A percentile compares a stretch with the other conserved stretches of the same genome.
Conservation (phyloP, 2,329 filamentous ascomycete genomes). For the Plectosphaerella cucumerina region DNA sequence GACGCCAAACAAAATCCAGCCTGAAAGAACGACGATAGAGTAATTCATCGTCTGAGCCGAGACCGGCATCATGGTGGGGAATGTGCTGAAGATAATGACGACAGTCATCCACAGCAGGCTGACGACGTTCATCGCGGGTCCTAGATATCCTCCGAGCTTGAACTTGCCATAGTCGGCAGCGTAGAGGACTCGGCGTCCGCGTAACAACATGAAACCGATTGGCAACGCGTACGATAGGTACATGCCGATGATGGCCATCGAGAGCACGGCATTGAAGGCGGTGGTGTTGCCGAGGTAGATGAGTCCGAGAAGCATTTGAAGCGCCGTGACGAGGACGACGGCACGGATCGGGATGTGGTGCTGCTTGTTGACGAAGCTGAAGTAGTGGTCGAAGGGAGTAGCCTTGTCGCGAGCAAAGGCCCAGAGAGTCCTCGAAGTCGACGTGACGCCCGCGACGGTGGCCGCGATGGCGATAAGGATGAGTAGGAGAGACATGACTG, state of each 20-base stretch:
- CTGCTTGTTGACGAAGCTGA: slow-evolving; percentile 26
- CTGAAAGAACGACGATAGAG: slow-evolving; percentile 34
- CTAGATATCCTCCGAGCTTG: slow-evolving; percentile 25
- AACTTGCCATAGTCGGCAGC: slow-evolving; percentile 18
- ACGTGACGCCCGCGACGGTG: slow-evolving; percentile 25
- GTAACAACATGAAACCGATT: slow-evolving; percentile 29
- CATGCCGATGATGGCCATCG: slow-evolving; percentile 36
- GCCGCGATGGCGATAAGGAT: slow-evolving; percentile 22
- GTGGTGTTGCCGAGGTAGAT: slow-evolving; percentile 38
- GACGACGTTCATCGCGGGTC: slow-evolving; percentile 31
- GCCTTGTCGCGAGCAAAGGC: slow-evolving; percentile 33
- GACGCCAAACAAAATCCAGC: slow-evolving; percentile 29
- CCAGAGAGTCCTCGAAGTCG: slow-evolving; percentile 31
- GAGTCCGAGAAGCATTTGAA: slow-evolving; percentile 26
- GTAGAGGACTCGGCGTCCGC: slow-evolving; percentile 21
- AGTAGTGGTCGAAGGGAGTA: slow-evolving; percentile 27
- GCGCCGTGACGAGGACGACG: slow-evolving; percentile 16
- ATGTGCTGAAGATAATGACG: slow-evolving; percentile 39
- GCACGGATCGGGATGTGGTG: slow-evolving; percentile 28
- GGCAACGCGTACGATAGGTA: slow-evolving; percentile 39
- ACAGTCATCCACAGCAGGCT: slow-evolving; percentile 38
- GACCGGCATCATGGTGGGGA: slow-evolving; percentile 35
- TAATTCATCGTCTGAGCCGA: slow-evolving; percentile 43
- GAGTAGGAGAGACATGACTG: slow-evolving; percentile 22
- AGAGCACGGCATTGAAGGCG: slow-evolving; percentile 35